A percentile compares a stretch with the other conserved stretches of the same genome.
phyloP scores from a whole-genome alignment of 176 grass and related monocot species.

The Oryza punctata region DNA sequence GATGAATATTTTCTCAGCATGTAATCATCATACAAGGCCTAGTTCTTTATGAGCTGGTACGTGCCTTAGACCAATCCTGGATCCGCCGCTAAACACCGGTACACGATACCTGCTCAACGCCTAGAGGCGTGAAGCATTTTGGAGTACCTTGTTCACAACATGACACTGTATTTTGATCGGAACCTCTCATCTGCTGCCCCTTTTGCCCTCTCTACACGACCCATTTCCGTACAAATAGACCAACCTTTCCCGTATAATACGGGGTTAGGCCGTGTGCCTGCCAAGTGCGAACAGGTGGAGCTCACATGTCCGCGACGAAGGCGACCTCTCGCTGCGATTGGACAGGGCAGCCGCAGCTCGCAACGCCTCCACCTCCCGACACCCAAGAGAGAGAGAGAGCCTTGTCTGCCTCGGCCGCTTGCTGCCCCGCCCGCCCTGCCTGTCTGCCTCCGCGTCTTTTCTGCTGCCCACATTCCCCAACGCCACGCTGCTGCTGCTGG shows the following conservation, averaged over 20 bases:
- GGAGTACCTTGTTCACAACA: too few species aligned
- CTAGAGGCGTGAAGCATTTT: too few species aligned
- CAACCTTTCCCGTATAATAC: neutral
- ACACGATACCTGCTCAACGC: too few species aligned
- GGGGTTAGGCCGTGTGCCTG: neutral
- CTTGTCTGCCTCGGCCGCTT: constrained; percentile 1
- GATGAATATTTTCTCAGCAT: too few species aligned
- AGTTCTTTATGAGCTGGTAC: too few species aligned
- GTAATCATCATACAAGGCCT: too few species aligned
- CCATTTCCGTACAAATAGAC: too few species aligned
- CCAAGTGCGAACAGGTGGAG: neutral
- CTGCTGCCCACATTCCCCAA: constrained; percentile 46
- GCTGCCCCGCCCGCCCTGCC: constrained; percentile 8
- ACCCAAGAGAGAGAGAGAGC: neutral
- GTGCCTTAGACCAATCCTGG: too few species aligned
- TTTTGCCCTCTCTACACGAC: too few species aligned
- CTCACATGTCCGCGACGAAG: constrained; percentile 17
- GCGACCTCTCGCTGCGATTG: constrained; percentile 9
- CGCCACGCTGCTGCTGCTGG: neutral
- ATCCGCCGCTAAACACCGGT: too few species aligned
- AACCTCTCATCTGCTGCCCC: too few species aligned
- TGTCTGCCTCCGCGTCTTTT: constrained; percentile 30
- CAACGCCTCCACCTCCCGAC: neutral
- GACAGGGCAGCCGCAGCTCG: constrained; percentile 29
- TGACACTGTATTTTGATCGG: too few species aligned